Evolutionary conservation across 108 stramenopile species (phyloP).

Genomic region (Ochromonas danica): DNA sequence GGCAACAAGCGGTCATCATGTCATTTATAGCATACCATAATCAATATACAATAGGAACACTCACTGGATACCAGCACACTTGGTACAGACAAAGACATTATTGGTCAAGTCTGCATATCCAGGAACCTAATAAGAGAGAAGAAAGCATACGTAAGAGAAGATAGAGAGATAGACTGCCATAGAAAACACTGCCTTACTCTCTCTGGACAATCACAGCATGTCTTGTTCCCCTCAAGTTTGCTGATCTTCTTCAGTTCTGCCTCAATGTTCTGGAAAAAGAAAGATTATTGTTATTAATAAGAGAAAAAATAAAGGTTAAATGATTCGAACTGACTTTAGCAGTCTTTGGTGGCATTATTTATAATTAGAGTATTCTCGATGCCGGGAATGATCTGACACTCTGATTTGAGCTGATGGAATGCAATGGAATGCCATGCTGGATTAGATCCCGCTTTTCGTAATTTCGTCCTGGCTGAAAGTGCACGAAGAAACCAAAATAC

Average conservation of each 20-base stretch:
- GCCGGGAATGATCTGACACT: no score
- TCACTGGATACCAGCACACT: conserved; percentile 35
- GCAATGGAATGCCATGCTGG: no score
- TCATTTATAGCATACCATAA: not conserved
- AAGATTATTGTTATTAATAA: no score
- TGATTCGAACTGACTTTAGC: no score
- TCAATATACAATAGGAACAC: conserved; percentile 5
- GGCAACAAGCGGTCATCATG: not conserved
- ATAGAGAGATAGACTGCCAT: not conserved
- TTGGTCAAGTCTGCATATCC: conserved; percentile 28
- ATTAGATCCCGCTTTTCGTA: no score
- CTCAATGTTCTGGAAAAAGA: not conserved
- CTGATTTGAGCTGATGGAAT: no score
- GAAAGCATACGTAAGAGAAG: not conserved
- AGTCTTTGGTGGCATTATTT: no score
- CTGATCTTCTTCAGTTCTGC: not conserved
- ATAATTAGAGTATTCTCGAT: no score
- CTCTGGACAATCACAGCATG: conserved; percentile 28
- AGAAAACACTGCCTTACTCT: not conserved
- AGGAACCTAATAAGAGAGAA: conserved; percentile 7
- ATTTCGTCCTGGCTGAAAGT: no score
- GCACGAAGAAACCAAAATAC: no score
- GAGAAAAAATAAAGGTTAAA: no score
- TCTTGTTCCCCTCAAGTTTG: conserved; percentile 30
- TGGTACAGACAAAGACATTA: conserved; percentile 29